phyloP scores from a whole-genome alignment of 306 rosid species.

The Acacia melanoxylon region DNA sequence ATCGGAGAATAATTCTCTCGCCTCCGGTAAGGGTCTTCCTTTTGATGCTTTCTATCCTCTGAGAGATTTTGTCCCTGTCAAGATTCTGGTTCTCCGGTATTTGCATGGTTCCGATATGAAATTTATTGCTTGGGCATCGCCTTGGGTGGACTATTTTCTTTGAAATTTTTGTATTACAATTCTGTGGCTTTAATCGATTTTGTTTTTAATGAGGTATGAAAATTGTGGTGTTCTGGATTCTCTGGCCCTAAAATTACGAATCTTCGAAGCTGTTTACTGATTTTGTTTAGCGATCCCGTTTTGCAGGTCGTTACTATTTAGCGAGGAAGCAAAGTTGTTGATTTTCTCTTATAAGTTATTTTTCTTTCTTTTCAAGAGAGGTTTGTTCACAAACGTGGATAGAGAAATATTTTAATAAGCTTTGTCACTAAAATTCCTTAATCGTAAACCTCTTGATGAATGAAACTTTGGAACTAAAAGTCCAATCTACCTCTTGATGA shows the following conservation, averaged over 20 bases:
- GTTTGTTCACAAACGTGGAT: background rate
- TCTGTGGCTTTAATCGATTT: background rate
- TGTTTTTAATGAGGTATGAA: background rate
- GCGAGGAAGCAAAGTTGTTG: background rate
- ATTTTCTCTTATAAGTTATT: background rate
- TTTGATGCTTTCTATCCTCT: background rate
- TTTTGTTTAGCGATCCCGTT: background rate
- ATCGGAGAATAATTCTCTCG: background rate
- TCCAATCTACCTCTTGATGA: background rate
- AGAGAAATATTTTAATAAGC: background rate
- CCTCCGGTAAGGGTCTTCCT: background rate
- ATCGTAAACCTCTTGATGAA: too few species aligned
- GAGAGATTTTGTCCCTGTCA: background rate
- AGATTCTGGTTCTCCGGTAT: background rate
- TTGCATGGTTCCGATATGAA: background rate
- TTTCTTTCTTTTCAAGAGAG: background rate
- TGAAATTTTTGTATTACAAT: background rate
- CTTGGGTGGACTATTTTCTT: background rate
- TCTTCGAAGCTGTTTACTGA: background rate
- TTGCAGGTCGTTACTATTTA: background rate
- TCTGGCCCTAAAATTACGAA: background rate
- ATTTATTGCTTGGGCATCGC: background rate
- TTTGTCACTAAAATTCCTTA: background rate
- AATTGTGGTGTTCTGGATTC: background rate
- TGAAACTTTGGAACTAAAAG: background rate